Evolutionary conservation across 345 rosid genomes (phyloP).

Genomic region (Iberis pinnata): DNA sequence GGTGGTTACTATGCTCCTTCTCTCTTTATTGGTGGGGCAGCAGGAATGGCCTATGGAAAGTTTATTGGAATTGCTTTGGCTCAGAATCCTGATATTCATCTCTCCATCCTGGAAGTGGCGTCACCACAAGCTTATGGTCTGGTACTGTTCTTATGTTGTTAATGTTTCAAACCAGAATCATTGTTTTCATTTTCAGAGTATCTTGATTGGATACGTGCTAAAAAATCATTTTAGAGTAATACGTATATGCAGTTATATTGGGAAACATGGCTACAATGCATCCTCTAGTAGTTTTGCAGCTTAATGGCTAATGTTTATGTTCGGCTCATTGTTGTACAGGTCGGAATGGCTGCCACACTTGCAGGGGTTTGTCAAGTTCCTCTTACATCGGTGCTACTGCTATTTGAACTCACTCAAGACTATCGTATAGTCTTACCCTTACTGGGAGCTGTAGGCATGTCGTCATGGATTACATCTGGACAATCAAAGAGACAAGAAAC

Average conservation of each 20-base stretch:
- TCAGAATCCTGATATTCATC: constrained; percentile 43
- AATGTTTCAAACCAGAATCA: background rate
- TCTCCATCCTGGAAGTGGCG: constrained; percentile 80
- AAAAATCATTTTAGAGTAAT: background rate
- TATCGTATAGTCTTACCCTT: constrained; percentile 84
- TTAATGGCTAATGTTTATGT: constrained; percentile 7
- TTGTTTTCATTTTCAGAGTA: background rate
- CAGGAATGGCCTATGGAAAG: constrained; percentile 94
- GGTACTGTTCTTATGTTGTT: constrained; percentile 42
- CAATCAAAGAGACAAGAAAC: constrained; percentile 51
- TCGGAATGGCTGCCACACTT: constrained; percentile 98
- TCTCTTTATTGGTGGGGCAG: constrained; percentile 92
- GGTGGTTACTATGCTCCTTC: constrained; percentile 97
- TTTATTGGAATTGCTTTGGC: constrained; percentile 55
- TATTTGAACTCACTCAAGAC: constrained; percentile 89
- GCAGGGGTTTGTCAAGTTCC: constrained; percentile 99
- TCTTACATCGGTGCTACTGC: constrained; percentile 80
- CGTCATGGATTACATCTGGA: constrained; percentile 92
- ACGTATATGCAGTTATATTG: background rate
- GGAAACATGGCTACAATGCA: background rate
- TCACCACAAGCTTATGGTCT: constrained; percentile 96
- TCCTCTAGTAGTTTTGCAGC: background rate
- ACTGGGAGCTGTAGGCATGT: constrained; percentile 84
- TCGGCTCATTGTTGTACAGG: constrained; percentile 42
- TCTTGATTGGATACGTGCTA: background rate